Base-by-base conservation (phyloP, 2,329 filamentous ascomycete species). In the Ophiocordyceps unilateralis region DNA sequence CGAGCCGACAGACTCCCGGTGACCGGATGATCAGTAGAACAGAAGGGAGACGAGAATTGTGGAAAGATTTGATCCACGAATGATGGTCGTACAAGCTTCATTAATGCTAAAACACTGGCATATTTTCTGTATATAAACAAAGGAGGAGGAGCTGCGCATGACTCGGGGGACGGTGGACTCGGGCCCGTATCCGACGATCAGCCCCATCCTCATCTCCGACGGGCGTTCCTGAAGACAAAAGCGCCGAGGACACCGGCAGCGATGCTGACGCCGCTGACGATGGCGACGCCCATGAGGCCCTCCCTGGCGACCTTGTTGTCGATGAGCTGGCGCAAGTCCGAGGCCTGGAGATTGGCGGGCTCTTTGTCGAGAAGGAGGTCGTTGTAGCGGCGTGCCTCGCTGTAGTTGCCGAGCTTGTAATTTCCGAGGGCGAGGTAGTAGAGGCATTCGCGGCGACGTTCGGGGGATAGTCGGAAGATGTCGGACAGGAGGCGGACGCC, bases 351-450 rank as follows among this genome's bases (percentile, higher is more conserved):
- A 62, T 96, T 98, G 40, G 75, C 78, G 9, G 87, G 86, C 66
- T 98, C 91, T 59, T 89, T 81, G 48, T 95, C 86, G 43, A 96
- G 65, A 47, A 98, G 69, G 41, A 89, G 71, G 57, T 96, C 89
- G 62, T 98, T 98, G 66, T 96, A 96, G 57, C 85, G 75, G 55
- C 89, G 74, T 46, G 89, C 89, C 59, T 98, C 91, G 47, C 81
- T 87, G 62, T 95, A 98, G 71, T 95, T 96, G 48, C 88, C 89
- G 40, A 98, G 77, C 69, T 96, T 96, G 75, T 89, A 96, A 70
- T 96, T 94, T 49, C 91, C 91, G 26, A 98, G 76, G 22, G 86
- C 91, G 43, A 98, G 79, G 65, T 98, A 98, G 70, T 95, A 98
- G 47, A 98, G 83, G 58, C 91, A 98, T 72, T 98, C 91, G 56